A percentile compares a stretch with the other conserved stretches of the same genome.
Evolutionary conservation across 345 rosid genomes (phyloP).

Genomic region (Euphorbia peplus): DNA sequence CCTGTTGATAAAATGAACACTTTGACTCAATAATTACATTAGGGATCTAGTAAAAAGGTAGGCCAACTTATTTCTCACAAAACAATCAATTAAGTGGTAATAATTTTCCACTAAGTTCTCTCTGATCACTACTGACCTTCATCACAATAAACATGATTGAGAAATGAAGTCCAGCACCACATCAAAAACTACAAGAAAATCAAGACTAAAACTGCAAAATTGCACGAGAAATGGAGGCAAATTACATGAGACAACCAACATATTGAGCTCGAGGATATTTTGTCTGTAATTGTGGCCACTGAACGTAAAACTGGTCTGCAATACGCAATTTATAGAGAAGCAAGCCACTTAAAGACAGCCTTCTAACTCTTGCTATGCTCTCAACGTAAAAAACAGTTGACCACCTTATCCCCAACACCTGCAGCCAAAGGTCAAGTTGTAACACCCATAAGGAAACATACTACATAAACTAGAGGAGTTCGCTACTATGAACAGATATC

Average conservation of each 20-base stretch:
- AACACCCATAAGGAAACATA: conserved; percentile 1
- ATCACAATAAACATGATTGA: too few relatives aligned
- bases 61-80: too few relatives aligned
- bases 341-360: conserved; percentile 83
- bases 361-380: conserved; percentile 87
- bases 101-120: too few relatives aligned
- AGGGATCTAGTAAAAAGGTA: too few relatives aligned
- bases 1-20: too few relatives aligned
- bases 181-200: neutral
- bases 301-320: conserved; percentile 85
- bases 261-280: conserved; percentile 63
- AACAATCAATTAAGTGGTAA: too few relatives aligned
- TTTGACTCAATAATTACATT: too few relatives aligned
- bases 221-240: neutral
- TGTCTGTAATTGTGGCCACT: conserved; percentile 78
- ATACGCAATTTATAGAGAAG: conserved; percentile 66
- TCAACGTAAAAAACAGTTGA: conserved; percentile 76
- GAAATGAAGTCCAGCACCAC: neutral
- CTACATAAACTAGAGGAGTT: neutral
- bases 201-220: neutral
- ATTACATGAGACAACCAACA: conserved; percentile 82
- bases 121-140: too few relatives aligned
- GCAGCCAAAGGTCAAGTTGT: conserved; percentile 19
- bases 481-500: conserved; percentile 3
- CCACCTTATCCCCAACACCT: conserved; percentile 83